A percentile compares a stretch with the other conserved stretches of the same genome.
These are phyloP conservation scores for Primulina eburnea DNA, from an alignment of 257 asterid genomes.

Conservation along the genomic window DNA sequence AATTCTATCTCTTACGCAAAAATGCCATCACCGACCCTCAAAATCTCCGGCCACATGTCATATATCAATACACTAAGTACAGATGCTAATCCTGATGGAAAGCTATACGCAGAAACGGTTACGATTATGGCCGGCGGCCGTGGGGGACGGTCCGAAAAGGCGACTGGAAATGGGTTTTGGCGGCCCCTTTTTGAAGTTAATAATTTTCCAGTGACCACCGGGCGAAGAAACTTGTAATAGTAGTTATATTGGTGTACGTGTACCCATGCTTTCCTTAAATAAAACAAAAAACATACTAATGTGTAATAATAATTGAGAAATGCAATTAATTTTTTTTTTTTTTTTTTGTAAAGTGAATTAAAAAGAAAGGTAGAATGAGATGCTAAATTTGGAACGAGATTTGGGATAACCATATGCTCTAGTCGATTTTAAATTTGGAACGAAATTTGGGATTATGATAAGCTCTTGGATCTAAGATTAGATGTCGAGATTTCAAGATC, in stretches of 20 bases:
- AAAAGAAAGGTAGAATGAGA: too few relatives aligned
- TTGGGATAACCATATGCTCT: too few relatives aligned
- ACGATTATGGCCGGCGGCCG: slow-evolving; percentile 17
- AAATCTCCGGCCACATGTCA: slow-evolving; percentile 18
- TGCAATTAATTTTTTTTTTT: too few relatives aligned
- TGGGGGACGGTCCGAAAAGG: slow-evolving; percentile 16
- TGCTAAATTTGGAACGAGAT: too few relatives aligned
- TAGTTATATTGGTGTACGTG: not conserved
- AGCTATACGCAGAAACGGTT: slow-evolving; percentile 6
- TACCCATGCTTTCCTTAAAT: slow-evolving; percentile 14
- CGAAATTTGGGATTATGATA: too few relatives aligned
- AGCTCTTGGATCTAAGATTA: too few relatives aligned
- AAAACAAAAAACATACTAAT: too few relatives aligned
- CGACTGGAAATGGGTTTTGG: slow-evolving; percentile 25
- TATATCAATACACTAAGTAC: not conserved
- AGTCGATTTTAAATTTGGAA: too few relatives aligned
- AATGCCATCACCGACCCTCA: slow-evolving; percentile 36
- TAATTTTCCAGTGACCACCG: not conserved
- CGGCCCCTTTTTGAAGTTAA: slow-evolving; percentile 24
- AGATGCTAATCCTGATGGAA: not conserved
- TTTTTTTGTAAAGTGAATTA: too few relatives aligned
- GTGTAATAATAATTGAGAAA: too few relatives aligned
- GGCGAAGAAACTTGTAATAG: not conserved
- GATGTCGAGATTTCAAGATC: too few relatives aligned
- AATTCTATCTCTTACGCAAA: slow-evolving; percentile 25